Percentiles rank a stretch among this genome's conserved stretches.
These are phyloP conservation scores for Globisporangium canariense DNA, from an alignment of 352 stramenopile genomes.

Conservation along the genomic window DNA sequence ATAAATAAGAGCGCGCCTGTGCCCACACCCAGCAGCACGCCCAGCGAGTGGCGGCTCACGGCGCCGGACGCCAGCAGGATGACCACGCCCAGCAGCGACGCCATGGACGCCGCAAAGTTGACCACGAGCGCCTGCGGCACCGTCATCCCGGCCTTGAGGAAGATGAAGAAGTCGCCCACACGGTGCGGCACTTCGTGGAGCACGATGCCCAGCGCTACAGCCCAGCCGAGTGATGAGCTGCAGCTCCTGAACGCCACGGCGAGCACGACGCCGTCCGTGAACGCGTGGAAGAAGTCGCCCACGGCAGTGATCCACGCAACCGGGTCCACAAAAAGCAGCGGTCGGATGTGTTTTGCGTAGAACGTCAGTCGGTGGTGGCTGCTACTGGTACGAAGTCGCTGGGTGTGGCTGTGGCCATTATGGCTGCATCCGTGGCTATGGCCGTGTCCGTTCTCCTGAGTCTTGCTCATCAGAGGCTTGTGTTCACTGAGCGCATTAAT, in stretches of 20 bases:
- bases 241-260: conserved; percentile 25
- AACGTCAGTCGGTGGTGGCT: neutral
- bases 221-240: conserved; percentile 20
- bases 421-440: neutral
- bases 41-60: neutral
- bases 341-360: neutral
- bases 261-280: conserved; percentile 24
- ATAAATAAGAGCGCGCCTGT: conserved; percentile 12
- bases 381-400: neutral
- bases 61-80: conserved; percentile 12
- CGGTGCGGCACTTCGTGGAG: conserved; percentile 26
- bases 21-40: neutral
- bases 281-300: conserved; percentile 24
- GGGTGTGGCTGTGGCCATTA: neutral
- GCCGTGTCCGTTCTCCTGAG: neutral
- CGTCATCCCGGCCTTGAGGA: conserved; percentile 18
- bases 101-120: conserved; percentile 21
- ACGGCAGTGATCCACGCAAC: conserved; percentile 28
- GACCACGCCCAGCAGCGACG: conserved; percentile 17
- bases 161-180: conserved; percentile 28
- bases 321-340: conserved; percentile 13
- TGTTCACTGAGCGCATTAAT: neutral
- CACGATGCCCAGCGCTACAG: conserved; percentile 22
- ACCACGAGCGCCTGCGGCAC: conserved; percentile 18
- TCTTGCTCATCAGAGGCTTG: neutral